These are phyloP conservation scores for Parasarocladium wereldwijsianum DNA, from an alignment of 2,329 filamentous ascomycete species.

Conservation along the genomic window DNA sequence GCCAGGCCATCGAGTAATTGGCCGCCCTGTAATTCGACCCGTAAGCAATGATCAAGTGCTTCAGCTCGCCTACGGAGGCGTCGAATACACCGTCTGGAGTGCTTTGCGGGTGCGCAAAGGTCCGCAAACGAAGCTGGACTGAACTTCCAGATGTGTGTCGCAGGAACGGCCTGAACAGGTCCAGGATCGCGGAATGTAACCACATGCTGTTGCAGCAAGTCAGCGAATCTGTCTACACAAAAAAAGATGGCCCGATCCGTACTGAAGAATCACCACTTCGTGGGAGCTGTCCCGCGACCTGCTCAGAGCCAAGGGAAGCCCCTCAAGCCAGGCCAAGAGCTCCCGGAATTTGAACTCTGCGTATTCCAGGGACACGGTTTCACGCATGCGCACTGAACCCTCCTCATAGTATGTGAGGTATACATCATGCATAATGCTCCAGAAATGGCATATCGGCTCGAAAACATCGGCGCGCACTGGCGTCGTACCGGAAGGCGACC, in stretches of 20 bases:
- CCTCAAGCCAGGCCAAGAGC: constrained; percentile 21
- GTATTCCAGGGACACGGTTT: constrained; percentile 10
- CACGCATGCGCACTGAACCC: not conserved
- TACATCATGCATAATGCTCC: constrained; percentile 21
- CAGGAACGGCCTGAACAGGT: constrained; percentile 17
- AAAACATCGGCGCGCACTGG: constrained; percentile 16
- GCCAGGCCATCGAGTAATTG: constrained; percentile 23
- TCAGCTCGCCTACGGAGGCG: constrained; percentile 22
- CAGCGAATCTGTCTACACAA: not conserved
- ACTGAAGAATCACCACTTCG: constrained; percentile 22
- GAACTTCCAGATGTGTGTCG: too few relatives aligned
- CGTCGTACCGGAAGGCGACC: too few relatives aligned
- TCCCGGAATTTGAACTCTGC: constrained; percentile 23
- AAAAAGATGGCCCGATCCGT: constrained; percentile 8
- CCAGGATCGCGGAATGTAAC: constrained; percentile 22
- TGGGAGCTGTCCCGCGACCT: constrained; percentile 14
- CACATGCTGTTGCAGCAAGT: constrained; percentile 17
- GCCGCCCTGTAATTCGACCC: constrained; percentile 17
- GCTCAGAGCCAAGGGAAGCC: constrained; percentile 13
- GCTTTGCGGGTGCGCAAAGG: constrained; percentile 15
- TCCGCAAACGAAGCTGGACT: constrained; percentile 12
- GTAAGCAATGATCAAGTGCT: constrained; percentile 21
- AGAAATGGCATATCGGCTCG: constrained; percentile 18
- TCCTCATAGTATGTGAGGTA: constrained; percentile 13
- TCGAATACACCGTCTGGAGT: constrained; percentile 16